Conservation (phyloP, 78 protist species). For the Dictyostelium citrinum region DNA sequence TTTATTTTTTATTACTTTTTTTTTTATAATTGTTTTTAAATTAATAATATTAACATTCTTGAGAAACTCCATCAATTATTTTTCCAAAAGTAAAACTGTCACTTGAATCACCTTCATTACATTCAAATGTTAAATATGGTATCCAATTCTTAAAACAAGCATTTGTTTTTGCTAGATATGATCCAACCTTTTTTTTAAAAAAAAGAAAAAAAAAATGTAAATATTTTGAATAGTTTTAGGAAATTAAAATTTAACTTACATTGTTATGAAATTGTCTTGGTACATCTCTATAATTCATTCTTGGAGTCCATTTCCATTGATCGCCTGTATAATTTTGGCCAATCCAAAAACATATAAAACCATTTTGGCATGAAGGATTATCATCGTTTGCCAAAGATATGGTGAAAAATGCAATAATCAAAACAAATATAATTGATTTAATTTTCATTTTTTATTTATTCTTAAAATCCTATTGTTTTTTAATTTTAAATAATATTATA, state of each 20-base stretch:
- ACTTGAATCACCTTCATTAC: not conserved
- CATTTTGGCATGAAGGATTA: not conserved
- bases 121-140: not conserved
- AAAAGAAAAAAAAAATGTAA: not conserved
- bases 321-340: not conserved
- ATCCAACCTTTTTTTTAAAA: not conserved
- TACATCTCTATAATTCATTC: not conserved
- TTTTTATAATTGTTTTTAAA: not conserved
- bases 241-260: not conserved
- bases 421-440: not conserved
- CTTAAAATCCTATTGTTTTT: not conserved
- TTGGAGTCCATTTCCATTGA: not conserved
- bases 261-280: not conserved
- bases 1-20: not conserved
- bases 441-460: not conserved
- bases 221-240: not conserved
- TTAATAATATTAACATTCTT: not conserved
- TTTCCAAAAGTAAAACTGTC: not conserved
- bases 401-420: not conserved
- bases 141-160: not conserved
- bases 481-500: not conserved
- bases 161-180: not conserved
- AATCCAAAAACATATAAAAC: not conserved
- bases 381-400: not conserved
- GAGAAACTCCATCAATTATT: not conserved